Evolutionary conservation across 106 monocot species (phyloP).

Genomic region (Dendrobium catenatum): DNA sequence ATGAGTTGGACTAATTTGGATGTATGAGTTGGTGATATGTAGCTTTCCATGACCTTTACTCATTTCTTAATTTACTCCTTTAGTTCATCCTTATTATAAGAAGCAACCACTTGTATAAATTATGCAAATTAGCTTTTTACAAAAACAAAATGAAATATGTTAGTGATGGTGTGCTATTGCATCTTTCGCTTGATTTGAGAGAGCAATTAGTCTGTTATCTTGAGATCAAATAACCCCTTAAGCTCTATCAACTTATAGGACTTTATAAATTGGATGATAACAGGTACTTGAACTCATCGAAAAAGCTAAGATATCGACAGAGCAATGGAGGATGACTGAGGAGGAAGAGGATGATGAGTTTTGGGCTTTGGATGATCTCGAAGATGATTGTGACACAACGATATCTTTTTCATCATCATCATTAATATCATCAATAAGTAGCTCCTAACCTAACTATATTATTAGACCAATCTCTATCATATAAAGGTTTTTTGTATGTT

Average conservation of each 20-base stretch:
- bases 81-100: too few relatives aligned
- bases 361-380: slow-evolving; percentile 49
- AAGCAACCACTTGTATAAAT: too few relatives aligned
- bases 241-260: neutral
- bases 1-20: too few relatives aligned
- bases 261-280: neutral
- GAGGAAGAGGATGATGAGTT: slow-evolving; percentile 35
- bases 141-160: too few relatives aligned
- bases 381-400: slow-evolving; percentile 26
- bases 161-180: too few relatives aligned
- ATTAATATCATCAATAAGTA: slow-evolving; percentile 11
- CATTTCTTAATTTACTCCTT: too few relatives aligned
- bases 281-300: slow-evolving; percentile 59
- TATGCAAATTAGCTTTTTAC: too few relatives aligned
- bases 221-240: too few relatives aligned
- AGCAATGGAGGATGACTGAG: slow-evolving; percentile 45
- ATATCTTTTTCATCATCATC: slow-evolving; percentile 30
- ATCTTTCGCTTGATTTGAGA: neutral
- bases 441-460: neutral
- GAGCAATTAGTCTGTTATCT: too few relatives aligned
- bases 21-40: too few relatives aligned
- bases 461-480: neutral
- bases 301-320: slow-evolving; percentile 31
- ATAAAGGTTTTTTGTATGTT: neutral
- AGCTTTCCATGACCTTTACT: too few relatives aligned